A percentile compares a stretch with the other conserved stretches of the same genome.
Evolutionary conservation across 441 rosid genomes (phyloP).

Genomic region (Syzygium syzygioides): DNA sequence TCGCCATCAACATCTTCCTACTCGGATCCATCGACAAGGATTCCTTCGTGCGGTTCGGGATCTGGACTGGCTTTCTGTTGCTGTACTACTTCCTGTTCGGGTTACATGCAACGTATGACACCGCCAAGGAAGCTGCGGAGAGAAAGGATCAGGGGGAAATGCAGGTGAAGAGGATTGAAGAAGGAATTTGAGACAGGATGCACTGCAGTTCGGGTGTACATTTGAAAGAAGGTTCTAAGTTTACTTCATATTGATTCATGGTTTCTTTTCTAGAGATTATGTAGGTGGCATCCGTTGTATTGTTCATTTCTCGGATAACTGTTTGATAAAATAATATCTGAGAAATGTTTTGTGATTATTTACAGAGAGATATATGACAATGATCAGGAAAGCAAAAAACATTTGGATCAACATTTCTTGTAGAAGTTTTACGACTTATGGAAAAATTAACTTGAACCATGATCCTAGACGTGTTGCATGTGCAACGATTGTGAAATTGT

Average conservation of each 20-base stretch:
- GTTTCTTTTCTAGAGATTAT: neutral
- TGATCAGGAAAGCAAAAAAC: neutral
- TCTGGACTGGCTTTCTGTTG: constrained; percentile 48
- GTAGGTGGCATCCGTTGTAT: neutral
- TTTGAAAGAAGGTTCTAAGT: neutral
- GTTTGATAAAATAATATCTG: neutral
- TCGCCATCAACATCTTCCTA: constrained; percentile 54
- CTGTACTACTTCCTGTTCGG: constrained; percentile 51
- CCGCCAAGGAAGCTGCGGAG: constrained; percentile 24
- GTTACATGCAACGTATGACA: constrained; percentile 54
- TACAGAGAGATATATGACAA: neutral
- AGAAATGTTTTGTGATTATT: neutral
- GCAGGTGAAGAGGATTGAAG: neutral
- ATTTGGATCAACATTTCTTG: neutral
- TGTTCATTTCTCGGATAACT: neutral
- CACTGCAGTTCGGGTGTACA: neutral
- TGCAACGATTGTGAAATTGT: neutral
- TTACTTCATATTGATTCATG: neutral
- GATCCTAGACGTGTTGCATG: neutral
- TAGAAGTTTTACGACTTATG: too few relatives aligned
- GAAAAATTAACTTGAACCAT: neutral
- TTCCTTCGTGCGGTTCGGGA: constrained; percentile 49
- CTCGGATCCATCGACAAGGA: constrained; percentile 53
- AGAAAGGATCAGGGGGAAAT: neutral
- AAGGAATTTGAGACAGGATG: neutral